A percentile compares a stretch with the other conserved stretches of the same genome.
Evolutionary conservation across 805 yeast genomes (phyloP).

Genomic region (Maudiozyma saulgeensis): DNA sequence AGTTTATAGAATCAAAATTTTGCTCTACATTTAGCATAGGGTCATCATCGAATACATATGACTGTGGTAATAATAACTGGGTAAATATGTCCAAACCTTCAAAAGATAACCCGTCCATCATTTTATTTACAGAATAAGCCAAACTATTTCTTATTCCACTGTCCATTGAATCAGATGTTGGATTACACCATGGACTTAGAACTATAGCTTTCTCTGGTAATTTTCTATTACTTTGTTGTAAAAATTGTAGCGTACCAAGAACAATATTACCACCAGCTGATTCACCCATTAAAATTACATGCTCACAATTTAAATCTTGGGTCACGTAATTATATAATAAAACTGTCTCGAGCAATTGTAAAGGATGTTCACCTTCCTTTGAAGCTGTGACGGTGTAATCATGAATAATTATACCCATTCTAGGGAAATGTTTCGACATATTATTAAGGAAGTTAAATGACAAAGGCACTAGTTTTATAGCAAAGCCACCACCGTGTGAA

Average conservation of each 20-base stretch:
- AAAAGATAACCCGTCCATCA: slow-evolving; percentile 10
- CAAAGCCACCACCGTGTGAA: slow-evolving; percentile 25
- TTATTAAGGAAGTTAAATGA: slow-evolving; percentile 10
- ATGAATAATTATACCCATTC: slow-evolving; percentile 10
- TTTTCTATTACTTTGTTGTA: slow-evolving; percentile 1
- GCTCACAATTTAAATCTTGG: slow-evolving; percentile 5
- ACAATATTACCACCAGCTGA: slow-evolving; percentile 22
- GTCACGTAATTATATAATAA: slow-evolving; percentile 9
- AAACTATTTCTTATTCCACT: slow-evolving; percentile 2
- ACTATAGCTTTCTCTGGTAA: slow-evolving; percentile 16
- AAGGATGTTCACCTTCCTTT: slow-evolving; percentile 6
- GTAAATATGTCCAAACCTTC: slow-evolving; percentile 6
- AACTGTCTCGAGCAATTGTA: slow-evolving; percentile 10
- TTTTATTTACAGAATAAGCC: background rate
- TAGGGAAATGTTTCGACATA: slow-evolving; percentile 8
- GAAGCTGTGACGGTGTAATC: slow-evolving; percentile 14
- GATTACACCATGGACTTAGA: slow-evolving; percentile 24
- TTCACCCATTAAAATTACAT: slow-evolving; percentile 18
- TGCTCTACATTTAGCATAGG: slow-evolving; percentile 14
- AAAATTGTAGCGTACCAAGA: slow-evolving; percentile 10
- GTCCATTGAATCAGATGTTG: slow-evolving; percentile 2
- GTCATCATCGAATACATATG: slow-evolving; percentile 1
- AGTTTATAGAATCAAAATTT: slow-evolving; percentile 9
- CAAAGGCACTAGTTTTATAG: slow-evolving; percentile 10
- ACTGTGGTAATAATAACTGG: background rate